Evolutionary conservation across 305 asterid genomes (phyloP), one percentile per base, ranked within the genome.

Genomic region (Fraxinus albicans): DNA sequence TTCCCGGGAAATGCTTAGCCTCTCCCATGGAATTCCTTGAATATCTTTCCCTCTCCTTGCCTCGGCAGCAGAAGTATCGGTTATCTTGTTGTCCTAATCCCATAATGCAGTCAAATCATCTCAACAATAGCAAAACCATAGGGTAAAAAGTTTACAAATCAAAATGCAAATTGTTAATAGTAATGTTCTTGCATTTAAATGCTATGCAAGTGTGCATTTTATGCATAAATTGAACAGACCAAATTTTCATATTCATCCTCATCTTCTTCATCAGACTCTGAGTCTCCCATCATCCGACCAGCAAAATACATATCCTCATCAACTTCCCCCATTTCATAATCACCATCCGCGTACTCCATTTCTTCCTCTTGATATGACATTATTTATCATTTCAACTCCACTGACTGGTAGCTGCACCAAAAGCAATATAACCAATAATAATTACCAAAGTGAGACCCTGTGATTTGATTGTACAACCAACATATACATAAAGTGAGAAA

Each of bases 11-110:
- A 89, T 89, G 86, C 92, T 90, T 29, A 91, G 86, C 83, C 86
- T 79, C 76, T 90, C 91, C 95, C 94, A 91, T 1, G 92, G 94
- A 63, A 91, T 91, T 73, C 94, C 94, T 85, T 91, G 94, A 79
- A 91, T 91, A 84, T 91, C 94, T 86, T 88, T 87, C 80, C 93
- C 93, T 40, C 58, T 79, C 80, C 93, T 88, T 36, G 90, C 93
- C 86, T 90, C 91, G 4, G 89, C 84, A 50, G 91, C 90, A 65
- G 88, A 88, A 33, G 93, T 88, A 81, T 90, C 91, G 6, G 90
- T 84, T 36, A 88, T 88, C 88, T 85, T 86, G 76, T 86, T 79
- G 83, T 86, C 89, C 92, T 87, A 82, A 81, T 83, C 33, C 82
- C 87, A 81, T 47, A 81, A 31, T 77, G 63, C 84, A 84, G 86